Evolutionary conservation across 257 asterid species (phyloP).

Genomic region (Solanum etuberosum): DNA sequence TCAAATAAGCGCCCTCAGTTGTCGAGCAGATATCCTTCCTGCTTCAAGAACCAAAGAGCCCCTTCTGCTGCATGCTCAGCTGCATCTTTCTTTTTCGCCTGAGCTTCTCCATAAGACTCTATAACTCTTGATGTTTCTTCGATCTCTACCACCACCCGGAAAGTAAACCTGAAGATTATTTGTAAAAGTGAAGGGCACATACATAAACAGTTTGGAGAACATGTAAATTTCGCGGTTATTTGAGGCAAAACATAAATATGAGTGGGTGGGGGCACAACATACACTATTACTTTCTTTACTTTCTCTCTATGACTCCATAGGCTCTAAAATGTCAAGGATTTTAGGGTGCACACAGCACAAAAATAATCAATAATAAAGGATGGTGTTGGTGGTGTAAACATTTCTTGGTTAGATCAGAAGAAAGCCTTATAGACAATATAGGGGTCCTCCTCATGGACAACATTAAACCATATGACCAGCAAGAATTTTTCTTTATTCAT

Average conservation of each 20-base stretch:
- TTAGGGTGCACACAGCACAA: background rate
- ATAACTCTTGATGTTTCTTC: slow-evolving; percentile 32
- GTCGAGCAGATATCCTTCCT: slow-evolving; percentile 38
- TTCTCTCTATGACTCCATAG: background rate
- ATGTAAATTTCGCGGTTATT: background rate
- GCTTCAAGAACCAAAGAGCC: slow-evolving; percentile 60
- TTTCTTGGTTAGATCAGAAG: background rate
- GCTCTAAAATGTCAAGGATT: background rate
- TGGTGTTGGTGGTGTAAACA: background rate
- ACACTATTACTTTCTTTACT: background rate
- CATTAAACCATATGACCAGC: background rate
- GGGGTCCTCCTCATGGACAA: background rate
- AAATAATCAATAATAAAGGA: background rate
- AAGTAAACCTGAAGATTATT: slow-evolving; percentile 42
- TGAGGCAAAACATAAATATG: background rate
- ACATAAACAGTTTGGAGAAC: background rate
- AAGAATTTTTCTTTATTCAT: background rate
- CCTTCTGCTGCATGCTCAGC: slow-evolving; percentile 76
- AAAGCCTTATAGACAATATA: background rate
- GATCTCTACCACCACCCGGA: slow-evolving; percentile 43
- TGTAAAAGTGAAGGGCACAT: background rate
- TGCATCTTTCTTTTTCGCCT: slow-evolving; percentile 62
- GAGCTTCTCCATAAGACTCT: slow-evolving; percentile 58
- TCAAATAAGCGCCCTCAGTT: background rate
- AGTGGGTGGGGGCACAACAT: background rate